These are phyloP conservation scores for Ehretia macrophylla DNA, from an alignment of 257 asterid species.

Conservation along the genomic window DNA sequence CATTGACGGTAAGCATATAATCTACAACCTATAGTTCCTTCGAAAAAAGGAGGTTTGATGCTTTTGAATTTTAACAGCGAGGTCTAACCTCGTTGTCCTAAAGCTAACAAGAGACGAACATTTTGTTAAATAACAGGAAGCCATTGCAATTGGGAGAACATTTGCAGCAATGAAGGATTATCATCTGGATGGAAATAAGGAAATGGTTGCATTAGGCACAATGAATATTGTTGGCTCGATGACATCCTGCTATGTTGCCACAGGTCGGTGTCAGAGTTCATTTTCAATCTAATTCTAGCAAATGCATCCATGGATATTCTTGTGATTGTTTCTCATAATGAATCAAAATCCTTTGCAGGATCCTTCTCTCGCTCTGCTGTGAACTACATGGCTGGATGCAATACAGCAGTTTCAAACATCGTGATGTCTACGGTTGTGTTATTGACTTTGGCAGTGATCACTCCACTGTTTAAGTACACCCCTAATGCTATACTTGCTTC, in stretches of 20 bases:
- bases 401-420: conserved; percentile 60
- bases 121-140: conserved; percentile 28
- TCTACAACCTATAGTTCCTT: too few relatives aligned
- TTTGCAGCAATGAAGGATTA: conserved; percentile 38
- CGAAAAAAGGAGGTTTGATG: too few relatives aligned
- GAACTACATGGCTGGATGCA: conserved; percentile 73
- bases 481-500: conserved; percentile 39
- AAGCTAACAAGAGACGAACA: not conserved
- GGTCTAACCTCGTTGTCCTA: not conserved
- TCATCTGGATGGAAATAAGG: conserved; percentile 45
- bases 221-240: conserved; percentile 43
- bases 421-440: conserved; percentile 46
- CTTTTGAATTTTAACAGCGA: too few relatives aligned
- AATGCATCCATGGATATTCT: too few relatives aligned
- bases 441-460: conserved; percentile 24
- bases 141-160: conserved; percentile 43
- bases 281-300: too few relatives aligned
- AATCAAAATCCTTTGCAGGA: conserved; percentile 29
- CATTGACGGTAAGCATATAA: conserved; percentile 30
- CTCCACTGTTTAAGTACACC: conserved; percentile 35
- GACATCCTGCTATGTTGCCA: conserved; percentile 42
- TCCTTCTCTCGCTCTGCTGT: conserved; percentile 79
- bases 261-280: conserved; percentile 30
- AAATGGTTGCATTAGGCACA: conserved; percentile 41
- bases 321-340: not conserved